phyloP scores from a whole-genome alignment of 495 filamentous ascomycete species.

The Podospora pseudopauciseta region DNA sequence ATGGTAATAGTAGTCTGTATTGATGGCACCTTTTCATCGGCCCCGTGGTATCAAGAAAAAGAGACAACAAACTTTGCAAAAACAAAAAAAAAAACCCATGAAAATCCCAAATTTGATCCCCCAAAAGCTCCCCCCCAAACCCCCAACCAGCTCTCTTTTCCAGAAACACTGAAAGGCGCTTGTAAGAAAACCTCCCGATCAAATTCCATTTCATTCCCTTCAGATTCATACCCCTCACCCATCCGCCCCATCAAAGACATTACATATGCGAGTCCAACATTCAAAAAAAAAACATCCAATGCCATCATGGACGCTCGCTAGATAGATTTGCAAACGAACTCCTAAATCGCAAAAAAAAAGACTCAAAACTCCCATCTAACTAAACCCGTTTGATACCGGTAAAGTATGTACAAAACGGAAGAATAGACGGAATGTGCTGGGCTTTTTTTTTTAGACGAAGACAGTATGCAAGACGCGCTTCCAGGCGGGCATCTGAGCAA shows the following conservation, averaged over 20 bases:
- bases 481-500: slow-evolving; percentile 51
- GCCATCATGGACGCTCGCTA: background rate
- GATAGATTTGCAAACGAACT: background rate
- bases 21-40: background rate
- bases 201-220: background rate
- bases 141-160: background rate
- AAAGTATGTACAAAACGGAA: background rate
- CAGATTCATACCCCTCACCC: background rate
- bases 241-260: background rate
- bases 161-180: background rate
- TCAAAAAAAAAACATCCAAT: background rate
- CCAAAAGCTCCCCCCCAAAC: background rate
- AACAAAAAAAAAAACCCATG: background rate
- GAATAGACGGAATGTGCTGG: background rate
- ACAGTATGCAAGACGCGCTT: slow-evolving; percentile 42
- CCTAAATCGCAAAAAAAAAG: background rate
- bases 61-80: background rate
- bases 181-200: background rate
- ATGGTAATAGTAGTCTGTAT: background rate
- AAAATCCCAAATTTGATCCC: background rate
- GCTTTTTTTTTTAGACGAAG: slow-evolving; percentile 38
- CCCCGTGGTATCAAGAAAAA: background rate
- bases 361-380: background rate
- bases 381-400: background rate
- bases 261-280: background rate